Conservation (phyloP, 139 green algal species). For the Desmodesmus armatus region DNA sequence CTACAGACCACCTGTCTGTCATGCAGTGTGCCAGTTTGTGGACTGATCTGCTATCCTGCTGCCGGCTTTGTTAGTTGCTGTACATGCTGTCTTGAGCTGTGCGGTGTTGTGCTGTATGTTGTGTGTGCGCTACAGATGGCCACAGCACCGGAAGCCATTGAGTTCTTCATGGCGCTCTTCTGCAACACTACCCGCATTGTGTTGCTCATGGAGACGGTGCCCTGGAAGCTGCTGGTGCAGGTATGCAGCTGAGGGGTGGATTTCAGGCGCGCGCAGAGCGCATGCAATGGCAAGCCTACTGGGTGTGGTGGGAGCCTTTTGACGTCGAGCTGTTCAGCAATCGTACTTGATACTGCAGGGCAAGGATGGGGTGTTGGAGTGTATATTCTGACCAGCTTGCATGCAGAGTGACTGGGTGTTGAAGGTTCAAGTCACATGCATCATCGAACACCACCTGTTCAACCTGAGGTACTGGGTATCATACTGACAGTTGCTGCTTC, state of each 20-base stretch:
- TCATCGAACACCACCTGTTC: not conserved
- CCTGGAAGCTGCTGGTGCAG: slow-evolving; percentile 35
- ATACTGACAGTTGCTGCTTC: not conserved
- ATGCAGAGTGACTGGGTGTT: not conserved
- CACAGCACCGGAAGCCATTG: slow-evolving; percentile 29
- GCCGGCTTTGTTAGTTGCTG: not conserved
- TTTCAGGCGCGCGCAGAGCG: too few species aligned
- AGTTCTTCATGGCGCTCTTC: slow-evolving; percentile 46
- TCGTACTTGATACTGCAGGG: too few species aligned
- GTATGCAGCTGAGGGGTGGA: too few species aligned
- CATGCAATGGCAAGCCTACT: too few species aligned
- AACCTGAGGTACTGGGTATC: not conserved
- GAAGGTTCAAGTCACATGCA: too few species aligned
- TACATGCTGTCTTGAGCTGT: not conserved
- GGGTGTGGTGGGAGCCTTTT: too few species aligned
- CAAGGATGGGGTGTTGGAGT: too few species aligned
- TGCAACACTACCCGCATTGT: slow-evolving; percentile 26
- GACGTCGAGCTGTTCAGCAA: too few species aligned
- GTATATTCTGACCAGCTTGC: too few species aligned
- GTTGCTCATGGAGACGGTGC: slow-evolving; percentile 36
- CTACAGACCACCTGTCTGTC: not conserved
- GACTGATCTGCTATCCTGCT: not conserved
- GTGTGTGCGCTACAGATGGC: slow-evolving; percentile 19
- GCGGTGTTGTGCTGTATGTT: too few species aligned
- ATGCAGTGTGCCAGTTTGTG: too few species aligned